phyloP scores from a whole-genome alignment of 2,329 filamentous ascomycete genomes.

The Teratosphaeriaceae sp. region DNA sequence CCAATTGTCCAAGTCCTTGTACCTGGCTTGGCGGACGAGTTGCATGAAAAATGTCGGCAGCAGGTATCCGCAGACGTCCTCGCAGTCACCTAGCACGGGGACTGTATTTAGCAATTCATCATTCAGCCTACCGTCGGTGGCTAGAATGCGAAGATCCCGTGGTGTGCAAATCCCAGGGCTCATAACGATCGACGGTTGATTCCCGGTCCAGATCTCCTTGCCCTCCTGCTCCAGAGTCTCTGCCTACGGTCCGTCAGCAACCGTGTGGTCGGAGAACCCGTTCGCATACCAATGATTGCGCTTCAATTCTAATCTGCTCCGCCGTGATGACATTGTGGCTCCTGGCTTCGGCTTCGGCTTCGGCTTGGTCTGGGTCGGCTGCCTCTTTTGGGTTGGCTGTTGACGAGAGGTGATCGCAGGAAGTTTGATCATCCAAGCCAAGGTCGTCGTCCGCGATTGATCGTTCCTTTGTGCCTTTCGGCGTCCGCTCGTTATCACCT shows the following conservation, averaged over 20 bases:
- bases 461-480: background rate
- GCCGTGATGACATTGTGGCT: background rate
- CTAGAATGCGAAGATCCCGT: background rate
- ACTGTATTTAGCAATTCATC: background rate
- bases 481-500: background rate
- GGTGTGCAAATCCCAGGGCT: background rate
- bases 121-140: conserved; percentile 1
- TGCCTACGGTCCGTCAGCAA: background rate
- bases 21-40: background rate
- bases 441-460: background rate
- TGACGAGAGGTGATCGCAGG: background rate
- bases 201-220: background rate
- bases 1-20: conserved; percentile 1
- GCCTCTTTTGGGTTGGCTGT: background rate
- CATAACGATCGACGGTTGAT: background rate
- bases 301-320: background rate
- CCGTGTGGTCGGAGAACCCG: background rate
- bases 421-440: background rate
- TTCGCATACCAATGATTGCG: background rate
- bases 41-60: background rate
- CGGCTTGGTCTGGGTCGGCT: background rate
- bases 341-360: background rate
- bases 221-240: background rate
- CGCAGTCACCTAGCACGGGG: background rate
- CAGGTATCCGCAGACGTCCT: background rate